A percentile compares a stretch with the other conserved stretches of the same genome.
These are phyloP conservation scores for Aureobasidium namibiae DNA, from an alignment of 2,329 filamentous ascomycete genomes.

Conservation along the genomic window DNA sequence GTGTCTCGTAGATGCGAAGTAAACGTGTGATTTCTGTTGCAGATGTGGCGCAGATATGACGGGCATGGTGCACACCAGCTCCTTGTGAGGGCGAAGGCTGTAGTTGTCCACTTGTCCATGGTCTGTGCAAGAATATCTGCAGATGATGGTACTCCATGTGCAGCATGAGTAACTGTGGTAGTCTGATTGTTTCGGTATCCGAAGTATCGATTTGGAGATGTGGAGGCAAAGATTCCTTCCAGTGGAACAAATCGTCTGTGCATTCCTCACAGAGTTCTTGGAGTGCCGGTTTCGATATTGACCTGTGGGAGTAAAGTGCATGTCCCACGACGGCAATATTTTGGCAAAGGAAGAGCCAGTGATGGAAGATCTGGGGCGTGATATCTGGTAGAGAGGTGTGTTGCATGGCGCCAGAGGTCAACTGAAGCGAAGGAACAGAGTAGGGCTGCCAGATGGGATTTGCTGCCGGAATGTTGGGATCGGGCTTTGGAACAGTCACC, in stretches of 20 bases:
- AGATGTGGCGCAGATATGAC: constrained; percentile 35
- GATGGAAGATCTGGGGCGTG: constrained; percentile 17
- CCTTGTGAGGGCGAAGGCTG: constrained; percentile 35
- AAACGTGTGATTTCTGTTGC: constrained; percentile 33
- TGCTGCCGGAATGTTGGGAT: constrained; percentile 16
- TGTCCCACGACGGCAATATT: constrained; percentile 36
- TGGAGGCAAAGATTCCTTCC: constrained; percentile 33
- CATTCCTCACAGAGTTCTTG: constrained; percentile 30
- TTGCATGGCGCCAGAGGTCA: neutral
- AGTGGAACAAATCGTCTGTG: constrained; percentile 26
- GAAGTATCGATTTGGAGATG: constrained; percentile 27
- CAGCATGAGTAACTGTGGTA: constrained; percentile 16
- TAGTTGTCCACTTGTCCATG: constrained; percentile 36
- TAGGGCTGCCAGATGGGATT: neutral
- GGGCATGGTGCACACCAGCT: constrained; percentile 36
- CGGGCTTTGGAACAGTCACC: constrained; percentile 32
- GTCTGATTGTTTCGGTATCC: neutral
- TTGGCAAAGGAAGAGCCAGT: constrained; percentile 34
- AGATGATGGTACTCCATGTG: constrained; percentile 37
- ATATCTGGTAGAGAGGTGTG: neutral
- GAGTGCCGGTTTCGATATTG: constrained; percentile 28
- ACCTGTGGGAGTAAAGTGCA: constrained; percentile 26
- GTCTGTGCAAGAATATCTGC: constrained; percentile 36
- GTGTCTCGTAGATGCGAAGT: constrained; percentile 33
- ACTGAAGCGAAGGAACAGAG: neutral